These are phyloP conservation scores for Ambrosia artemisiifolia DNA, from an alignment of 129 eudicot genomes.

Conservation along the genomic window DNA sequence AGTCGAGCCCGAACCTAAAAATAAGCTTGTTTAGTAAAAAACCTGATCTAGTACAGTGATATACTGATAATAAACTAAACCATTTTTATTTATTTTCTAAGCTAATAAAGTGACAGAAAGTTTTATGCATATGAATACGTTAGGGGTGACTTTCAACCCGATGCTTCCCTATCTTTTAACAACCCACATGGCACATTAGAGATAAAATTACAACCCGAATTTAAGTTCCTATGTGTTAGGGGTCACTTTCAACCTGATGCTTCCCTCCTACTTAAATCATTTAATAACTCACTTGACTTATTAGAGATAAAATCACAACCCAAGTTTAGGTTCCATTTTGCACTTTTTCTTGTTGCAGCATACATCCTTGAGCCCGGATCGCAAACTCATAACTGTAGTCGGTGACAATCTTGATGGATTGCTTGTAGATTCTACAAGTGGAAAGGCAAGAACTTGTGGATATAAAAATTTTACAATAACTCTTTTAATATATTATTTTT, in stretches of 20 bases:
- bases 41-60: too few relatives aligned
- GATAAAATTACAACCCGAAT: too few relatives aligned
- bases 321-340: too few relatives aligned
- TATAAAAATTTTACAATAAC: neutral
- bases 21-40: too few relatives aligned
- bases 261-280: neutral
- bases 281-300: neutral
- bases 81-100: neutral
- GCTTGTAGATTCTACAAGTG: conserved; percentile 66
- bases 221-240: neutral
- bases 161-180: too few relatives aligned
- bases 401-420: conserved; percentile 80
- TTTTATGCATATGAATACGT: neutral
- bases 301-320: neutral
- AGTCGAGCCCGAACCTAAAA: too few relatives aligned
- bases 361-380: conserved; percentile 79
- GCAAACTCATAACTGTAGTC: conserved; percentile 66
- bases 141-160: too few relatives aligned
- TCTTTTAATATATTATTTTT: neutral
- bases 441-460: conserved; percentile 56
- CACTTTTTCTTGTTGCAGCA: conserved; percentile 53
- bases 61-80: neutral
- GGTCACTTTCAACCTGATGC: neutral
- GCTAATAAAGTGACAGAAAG: neutral
- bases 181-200: too few relatives aligned